These are phyloP conservation scores for Podila horticola DNA, from an alignment of 192 early-diverging fungal genomes.

Conservation along the genomic window DNA sequence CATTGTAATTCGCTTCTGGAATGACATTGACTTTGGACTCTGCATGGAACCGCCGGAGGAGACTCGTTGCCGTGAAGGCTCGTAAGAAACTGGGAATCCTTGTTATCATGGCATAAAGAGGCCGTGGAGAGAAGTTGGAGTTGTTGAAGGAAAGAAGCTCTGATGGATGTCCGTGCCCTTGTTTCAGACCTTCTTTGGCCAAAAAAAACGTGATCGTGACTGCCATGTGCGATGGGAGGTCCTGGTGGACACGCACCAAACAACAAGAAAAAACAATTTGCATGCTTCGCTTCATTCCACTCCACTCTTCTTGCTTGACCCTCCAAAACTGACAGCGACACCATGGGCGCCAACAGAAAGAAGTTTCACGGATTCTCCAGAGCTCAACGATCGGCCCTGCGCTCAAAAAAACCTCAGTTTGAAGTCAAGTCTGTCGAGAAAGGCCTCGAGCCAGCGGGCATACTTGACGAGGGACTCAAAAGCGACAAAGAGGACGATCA, in stretches of 20 bases:
- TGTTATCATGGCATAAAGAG: too few species aligned
- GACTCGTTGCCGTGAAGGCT: too few species aligned
- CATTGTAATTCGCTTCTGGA: slow-evolving; percentile 33
- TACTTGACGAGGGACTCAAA: not conserved
- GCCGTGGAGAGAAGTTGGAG: too few species aligned
- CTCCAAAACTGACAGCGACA: not conserved
- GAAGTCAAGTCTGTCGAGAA: not conserved
- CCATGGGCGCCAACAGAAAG: not conserved
- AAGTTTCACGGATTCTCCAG: not conserved
- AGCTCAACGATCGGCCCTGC: not conserved
- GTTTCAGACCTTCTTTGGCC: too few species aligned
- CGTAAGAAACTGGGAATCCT: too few species aligned
- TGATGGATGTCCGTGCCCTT: too few species aligned
- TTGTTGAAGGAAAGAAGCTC: too few species aligned
- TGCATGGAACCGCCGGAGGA: too few species aligned
- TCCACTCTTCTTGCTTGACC: not conserved
- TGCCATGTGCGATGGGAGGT: too few species aligned
- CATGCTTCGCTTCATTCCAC: not conserved
- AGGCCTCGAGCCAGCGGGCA: not conserved
- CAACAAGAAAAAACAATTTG: not conserved
- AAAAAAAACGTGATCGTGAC: not conserved
- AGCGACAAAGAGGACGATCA: not conserved
- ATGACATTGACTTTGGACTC: too few species aligned
- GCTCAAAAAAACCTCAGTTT: not conserved
- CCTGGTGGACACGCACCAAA: not conserved